These are phyloP conservation scores for Uronychia binucleata DNA, from an alignment of 73 alveolate genomes.

Conservation along the genomic window DNA sequence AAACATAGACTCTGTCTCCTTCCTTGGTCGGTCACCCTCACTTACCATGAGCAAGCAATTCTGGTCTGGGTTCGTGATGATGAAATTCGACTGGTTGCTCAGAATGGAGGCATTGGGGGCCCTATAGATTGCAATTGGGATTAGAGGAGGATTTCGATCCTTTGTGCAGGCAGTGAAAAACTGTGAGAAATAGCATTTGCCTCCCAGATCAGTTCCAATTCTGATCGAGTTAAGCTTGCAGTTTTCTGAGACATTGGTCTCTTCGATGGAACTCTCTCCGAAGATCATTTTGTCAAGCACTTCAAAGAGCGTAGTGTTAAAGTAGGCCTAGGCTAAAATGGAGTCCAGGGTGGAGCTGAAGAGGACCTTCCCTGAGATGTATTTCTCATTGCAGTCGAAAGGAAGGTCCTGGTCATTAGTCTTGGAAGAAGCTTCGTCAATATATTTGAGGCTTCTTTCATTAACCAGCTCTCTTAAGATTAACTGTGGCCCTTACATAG, in stretches of 20 bases:
- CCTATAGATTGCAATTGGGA: slow-evolving; percentile 42
- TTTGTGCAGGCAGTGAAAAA: slow-evolving; percentile 51
- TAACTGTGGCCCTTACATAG: slow-evolving; percentile 10
- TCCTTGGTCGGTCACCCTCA: neutral
- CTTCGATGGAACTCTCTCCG: slow-evolving; percentile 43
- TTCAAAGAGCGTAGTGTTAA: slow-evolving; percentile 54
- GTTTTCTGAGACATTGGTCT: slow-evolving; percentile 57
- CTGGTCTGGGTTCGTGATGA: slow-evolving; percentile 48
- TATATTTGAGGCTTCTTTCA: slow-evolving; percentile 64
- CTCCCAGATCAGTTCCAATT: slow-evolving; percentile 35
- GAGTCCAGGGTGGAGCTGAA: slow-evolving; percentile 60
- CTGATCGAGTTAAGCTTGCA: slow-evolving; percentile 49
- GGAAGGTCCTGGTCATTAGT: slow-evolving; percentile 49
- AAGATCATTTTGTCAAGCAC: slow-evolving; percentile 55
- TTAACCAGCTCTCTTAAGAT: slow-evolving; percentile 62
- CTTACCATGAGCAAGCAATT: slow-evolving; percentile 12
- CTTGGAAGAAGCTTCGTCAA: slow-evolving; percentile 34
- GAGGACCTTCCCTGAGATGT: slow-evolving; percentile 42
- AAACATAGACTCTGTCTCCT: neutral
- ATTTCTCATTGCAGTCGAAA: slow-evolving; percentile 35
- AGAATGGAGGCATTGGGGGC: slow-evolving; percentile 2
- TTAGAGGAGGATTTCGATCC: no score
- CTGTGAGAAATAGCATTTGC: slow-evolving; percentile 33
- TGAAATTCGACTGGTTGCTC: slow-evolving; percentile 28
- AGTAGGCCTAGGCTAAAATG: slow-evolving; percentile 65